Base-by-base conservation (phyloP, 768 basidiomycete species). In the Kondoa malvinella region DNA sequence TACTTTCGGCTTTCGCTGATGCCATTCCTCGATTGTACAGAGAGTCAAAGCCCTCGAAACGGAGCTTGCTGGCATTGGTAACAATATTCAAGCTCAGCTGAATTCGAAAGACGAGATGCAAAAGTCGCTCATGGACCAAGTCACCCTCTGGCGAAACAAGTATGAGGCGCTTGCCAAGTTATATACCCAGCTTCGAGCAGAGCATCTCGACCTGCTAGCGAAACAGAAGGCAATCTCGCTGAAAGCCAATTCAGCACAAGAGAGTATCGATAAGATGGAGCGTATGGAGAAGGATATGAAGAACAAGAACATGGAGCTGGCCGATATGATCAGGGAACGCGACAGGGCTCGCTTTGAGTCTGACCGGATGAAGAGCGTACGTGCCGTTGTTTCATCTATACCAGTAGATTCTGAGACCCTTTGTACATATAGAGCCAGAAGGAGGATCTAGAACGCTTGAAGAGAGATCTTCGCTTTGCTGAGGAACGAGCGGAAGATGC, bases 401-500 rank as follows among this genome's bases (percentile, higher is more conserved):
- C n/a, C 50, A 26, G 33, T 68, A 17, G n/a, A 17, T 56, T 63
- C 25, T 32, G 14, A 34, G 1, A 34, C 56, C 15, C 15, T 16
- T 21, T 57, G 59, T n/a, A 4, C 32, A 33, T 25, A 50, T 72
- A 81, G 80, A 86, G 85, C 63, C 92, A 97, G 77, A 94, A 92
- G 75, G 95, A 99, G 67, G 95, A 99, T 75, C 76, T 89, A 40
- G 95, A 97, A 70, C 85, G 95, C 12, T 75, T 96, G 34, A 88
- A 88, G 70, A 86, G 95, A 32, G 95, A 99, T 74, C 81, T 97
- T 67, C 83, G 82, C 73, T 97, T 95, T 75, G 91, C 95, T 3
- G 94, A 95, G 74, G 95, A 99, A 78, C 87, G 94, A n/a, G 92
- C 92, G 1, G 92, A 96, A 72, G 95, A 99, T 75, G 84, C 88